phyloP scores from a whole-genome alignment of 805 yeast genomes.

The Metschnikowia bowlesiae region DNA sequence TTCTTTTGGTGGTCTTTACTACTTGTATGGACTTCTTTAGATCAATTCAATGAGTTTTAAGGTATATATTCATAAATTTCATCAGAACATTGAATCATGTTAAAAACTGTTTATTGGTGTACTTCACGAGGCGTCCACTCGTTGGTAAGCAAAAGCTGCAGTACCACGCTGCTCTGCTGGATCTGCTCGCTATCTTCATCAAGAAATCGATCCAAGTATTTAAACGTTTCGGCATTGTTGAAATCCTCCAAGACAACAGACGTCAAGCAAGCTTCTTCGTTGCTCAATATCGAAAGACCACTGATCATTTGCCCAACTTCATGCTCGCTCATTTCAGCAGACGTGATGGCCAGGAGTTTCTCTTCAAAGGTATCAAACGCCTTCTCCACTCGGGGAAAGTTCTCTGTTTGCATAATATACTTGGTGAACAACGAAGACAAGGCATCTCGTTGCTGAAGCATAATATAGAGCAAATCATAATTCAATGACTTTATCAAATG shows the following conservation, averaged over 20 bases:
- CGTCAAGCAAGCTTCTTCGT: slow-evolving; percentile 6
- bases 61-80: not conserved
- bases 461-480: slow-evolving; percentile 28
- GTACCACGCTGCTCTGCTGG: not conserved
- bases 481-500: slow-evolving; percentile 23
- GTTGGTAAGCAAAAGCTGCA: not conserved
- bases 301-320: slow-evolving; percentile 11
- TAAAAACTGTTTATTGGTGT: not conserved
- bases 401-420: slow-evolving; percentile 11
- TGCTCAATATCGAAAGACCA: slow-evolving; percentile 8
- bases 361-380: slow-evolving; percentile 10
- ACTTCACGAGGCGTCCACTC: not conserved
- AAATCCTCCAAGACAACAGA: slow-evolving; percentile 5
- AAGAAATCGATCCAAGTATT: slow-evolving; percentile 7
- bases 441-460: slow-evolving; percentile 24
- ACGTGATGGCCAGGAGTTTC: slow-evolving; percentile 21
- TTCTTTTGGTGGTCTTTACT: slow-evolving; percentile 92
- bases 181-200: not conserved
- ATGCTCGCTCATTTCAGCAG: slow-evolving; percentile 6
- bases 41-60: slow-evolving; percentile 33
- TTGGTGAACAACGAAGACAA: slow-evolving; percentile 16
- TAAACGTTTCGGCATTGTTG: slow-evolving; percentile 22
- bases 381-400: slow-evolving; percentile 13
- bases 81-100: not conserved
- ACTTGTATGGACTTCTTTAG: slow-evolving; percentile 92